Evolutionary conservation across 108 stramenopile species (phyloP), one percentile per base, ranked within the genome.

Genomic region (Fistulifera pelliculosa): DNA sequence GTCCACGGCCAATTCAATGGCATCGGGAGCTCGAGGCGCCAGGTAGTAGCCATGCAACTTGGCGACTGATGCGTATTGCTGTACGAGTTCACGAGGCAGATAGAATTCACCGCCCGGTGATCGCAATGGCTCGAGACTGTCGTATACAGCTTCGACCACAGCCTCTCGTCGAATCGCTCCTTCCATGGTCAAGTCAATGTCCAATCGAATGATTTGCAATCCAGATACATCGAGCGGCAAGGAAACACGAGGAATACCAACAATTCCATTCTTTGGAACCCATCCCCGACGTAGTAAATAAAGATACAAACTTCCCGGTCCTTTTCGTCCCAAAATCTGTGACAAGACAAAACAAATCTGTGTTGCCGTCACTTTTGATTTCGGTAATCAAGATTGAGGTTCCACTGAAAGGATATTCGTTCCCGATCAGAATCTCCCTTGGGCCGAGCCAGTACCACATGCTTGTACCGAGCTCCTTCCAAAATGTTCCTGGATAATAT

Each of bases 1-100:
- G 55, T 89, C 87, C 22, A 82, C 64, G n/a, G 87, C 80, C 7
- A 89, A 67, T 49, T 84, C 76, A 26, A 89, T 68, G 0, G 80
- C 81, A 74, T 89, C 87, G 0, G 87, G 75, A 4, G 87, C 74
- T 15, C 83, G 55, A 17, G 83, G 83, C 1, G 79, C 69, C 28
- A 85, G 61, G 22, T 69, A 38, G 52, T 79, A 81, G 17, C 87
- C 87, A 64, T 81, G 72, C 12, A 89, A 56, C 41, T 71, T 67
- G 10, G 76, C 87, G 22, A 75, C 61, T 10, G 66, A 50, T n/a
- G 69, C 47, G 52, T 82, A 89, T 48, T 82, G 73, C 22, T 71
- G 60, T 10, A 89, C 61, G 3, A 89, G 60, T 52, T 79, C 78
- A 17, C 70, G 41, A 17, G 54, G 21, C n/a, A 74, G 11, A 28